Evolutionary conservation across 192 early-diverging fungal genomes (phyloP), one percentile per base, ranked within the genome.

Genomic region (Chytriomyces sp.): DNA sequence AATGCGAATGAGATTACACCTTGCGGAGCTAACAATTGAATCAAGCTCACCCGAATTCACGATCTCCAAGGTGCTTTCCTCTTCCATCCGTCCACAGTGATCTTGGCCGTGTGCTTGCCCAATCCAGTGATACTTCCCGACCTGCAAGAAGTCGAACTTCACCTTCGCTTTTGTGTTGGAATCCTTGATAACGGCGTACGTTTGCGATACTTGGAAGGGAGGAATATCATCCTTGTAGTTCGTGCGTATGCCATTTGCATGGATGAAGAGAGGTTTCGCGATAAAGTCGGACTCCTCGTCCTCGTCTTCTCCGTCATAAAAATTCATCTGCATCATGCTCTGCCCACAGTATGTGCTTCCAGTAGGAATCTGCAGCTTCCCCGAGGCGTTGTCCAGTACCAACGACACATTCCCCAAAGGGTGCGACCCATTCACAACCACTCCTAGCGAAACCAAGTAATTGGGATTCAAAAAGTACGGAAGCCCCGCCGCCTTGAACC

Each of bases 241-340:
- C 28, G n/a, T 33, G 52, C 39, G 52, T 19, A 68, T 54, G 1
- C 65, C 65, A 56, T 68, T 68, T n/a, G 65, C 65, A 30, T 68
- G 65, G 17, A 68, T 19, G 17, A 52, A 68, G 25, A 68, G 52
- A 22, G 65, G 65, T n/a, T 31, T 52, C 44, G 65, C 33, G 6
- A 7, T 40, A 64, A 41, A 64, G 22, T 39, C 39, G 25, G 52
- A 5, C 30, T 12, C n/a, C 2, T 19, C 12, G 12, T 12, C 22
- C 14, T 49, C 44, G 12, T 52, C 26, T 8, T 25, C 7, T 14
- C 10, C 2, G 32, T 68, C 52, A n/a, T 55, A 14, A 55, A 68
- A 68, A 38, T 52, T 32, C 65, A 68, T 54, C 52, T 68, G 65
- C 14, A 68, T 44, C 65, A 68, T 68, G 52, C 19, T 68, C 52